Conservation (phyloP, 129 eudicot species). For the Kitagawia praeruptora region DNA sequence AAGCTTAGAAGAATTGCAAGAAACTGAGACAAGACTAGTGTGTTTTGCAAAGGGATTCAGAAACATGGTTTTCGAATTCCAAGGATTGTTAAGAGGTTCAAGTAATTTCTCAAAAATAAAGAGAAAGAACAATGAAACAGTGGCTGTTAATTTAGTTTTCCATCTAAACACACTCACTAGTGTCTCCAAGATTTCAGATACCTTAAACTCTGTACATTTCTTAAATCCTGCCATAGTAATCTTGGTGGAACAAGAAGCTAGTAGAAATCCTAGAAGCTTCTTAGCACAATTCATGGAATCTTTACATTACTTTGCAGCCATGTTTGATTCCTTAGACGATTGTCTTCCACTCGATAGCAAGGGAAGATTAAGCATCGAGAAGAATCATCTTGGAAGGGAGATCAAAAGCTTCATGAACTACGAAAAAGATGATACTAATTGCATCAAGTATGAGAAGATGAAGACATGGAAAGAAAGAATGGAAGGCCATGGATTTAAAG, state of each 20-base stretch:
- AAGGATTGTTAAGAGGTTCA: slow-evolving; percentile 35
- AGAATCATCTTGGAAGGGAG: slow-evolving; percentile 46
- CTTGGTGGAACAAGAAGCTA: slow-evolving; percentile 51
- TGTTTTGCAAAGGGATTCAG: slow-evolving; percentile 40
- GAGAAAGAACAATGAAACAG: slow-evolving; percentile 37
- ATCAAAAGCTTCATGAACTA: slow-evolving; percentile 32
- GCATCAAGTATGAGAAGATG: slow-evolving; percentile 36
- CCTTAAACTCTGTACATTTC: slow-evolving; percentile 25
- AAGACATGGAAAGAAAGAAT: slow-evolving; percentile 55
- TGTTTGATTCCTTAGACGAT: slow-evolving; percentile 54
- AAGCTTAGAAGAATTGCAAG: slow-evolving; percentile 42
- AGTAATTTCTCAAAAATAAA: slow-evolving; percentile 10
- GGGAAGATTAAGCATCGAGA: slow-evolving; percentile 48
- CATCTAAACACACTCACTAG: slow-evolving; percentile 28
- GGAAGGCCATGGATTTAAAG: slow-evolving; percentile 46
- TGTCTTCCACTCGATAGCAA: slow-evolving; percentile 47
- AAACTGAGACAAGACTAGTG: slow-evolving; percentile 44
- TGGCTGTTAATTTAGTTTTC: slow-evolving; percentile 40
- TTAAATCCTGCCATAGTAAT: slow-evolving; percentile 36
- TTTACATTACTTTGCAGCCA: slow-evolving; percentile 52
- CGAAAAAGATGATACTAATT: slow-evolving; percentile 20
- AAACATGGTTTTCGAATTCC: slow-evolving; percentile 36
- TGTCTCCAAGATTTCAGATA: slow-evolving; percentile 29
- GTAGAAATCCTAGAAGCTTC: slow-evolving; percentile 30
- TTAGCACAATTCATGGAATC: slow-evolving; percentile 51